A percentile compares a stretch with the other conserved stretches of the same genome.
Conservation (phyloP, 495 filamentous ascomycete genomes). For the Daldinia grandis region DNA sequence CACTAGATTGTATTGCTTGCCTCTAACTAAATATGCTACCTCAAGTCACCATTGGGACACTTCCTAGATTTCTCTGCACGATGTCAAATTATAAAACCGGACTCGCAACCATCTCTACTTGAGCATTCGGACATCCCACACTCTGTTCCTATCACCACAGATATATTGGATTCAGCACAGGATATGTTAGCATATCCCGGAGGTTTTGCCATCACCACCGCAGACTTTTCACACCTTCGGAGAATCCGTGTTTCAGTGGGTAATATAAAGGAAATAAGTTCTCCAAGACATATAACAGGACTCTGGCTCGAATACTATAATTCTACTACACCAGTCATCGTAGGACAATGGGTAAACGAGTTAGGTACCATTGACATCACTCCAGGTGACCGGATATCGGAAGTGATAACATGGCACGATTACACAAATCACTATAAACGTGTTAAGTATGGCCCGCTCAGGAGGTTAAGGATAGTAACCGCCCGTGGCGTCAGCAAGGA, state of each 20-base stretch:
- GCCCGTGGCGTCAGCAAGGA: background rate
- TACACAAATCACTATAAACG: constrained; percentile 5
- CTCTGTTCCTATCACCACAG: background rate
- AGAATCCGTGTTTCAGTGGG: background rate
- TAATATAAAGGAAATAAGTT: background rate
- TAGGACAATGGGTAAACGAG: background rate
- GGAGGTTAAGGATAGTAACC: background rate
- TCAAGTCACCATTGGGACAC: background rate
- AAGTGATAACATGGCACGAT: constrained; percentile 22
- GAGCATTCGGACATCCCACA: background rate
- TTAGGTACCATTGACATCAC: constrained; percentile 6
- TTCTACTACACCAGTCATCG: background rate
- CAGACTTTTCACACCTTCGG: background rate
- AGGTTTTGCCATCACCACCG: background rate
- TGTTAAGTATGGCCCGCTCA: constrained; percentile 11
- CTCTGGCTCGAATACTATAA: background rate
- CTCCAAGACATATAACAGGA: background rate
- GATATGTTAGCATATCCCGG: background rate
- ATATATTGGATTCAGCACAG: background rate
- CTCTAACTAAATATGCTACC: background rate
- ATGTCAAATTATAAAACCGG: background rate
- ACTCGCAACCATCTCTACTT: background rate
- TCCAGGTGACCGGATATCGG: constrained; percentile 11
- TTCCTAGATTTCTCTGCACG: background rate
- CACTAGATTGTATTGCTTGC: background rate